phyloP scores from a whole-genome alignment of 768 basidiomycete genomes.

The Mycena venus region DNA sequence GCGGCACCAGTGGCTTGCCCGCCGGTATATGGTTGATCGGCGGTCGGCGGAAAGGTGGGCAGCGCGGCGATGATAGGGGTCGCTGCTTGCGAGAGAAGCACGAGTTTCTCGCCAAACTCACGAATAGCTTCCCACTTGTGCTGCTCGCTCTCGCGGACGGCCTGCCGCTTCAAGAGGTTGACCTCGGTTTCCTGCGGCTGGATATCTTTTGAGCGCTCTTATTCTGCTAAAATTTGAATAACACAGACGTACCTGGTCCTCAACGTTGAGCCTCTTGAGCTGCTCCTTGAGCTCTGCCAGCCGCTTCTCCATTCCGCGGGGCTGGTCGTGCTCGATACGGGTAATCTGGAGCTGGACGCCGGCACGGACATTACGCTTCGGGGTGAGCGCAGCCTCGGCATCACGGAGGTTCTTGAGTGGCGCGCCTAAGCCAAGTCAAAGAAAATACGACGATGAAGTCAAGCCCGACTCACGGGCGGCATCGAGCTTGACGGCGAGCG shows the following conservation, averaged over 20 bases:
- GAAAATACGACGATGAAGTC: too few species aligned
- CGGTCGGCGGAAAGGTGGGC: constrained; percentile 76
- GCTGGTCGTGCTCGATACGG: constrained; percentile 75
- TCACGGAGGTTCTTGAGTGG: constrained; percentile 81
- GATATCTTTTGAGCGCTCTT: too few species aligned
- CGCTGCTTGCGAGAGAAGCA: constrained; percentile 80
- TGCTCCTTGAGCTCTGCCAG: constrained; percentile 79
- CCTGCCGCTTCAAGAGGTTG: constrained; percentile 81
- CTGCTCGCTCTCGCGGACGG: constrained; percentile 79
- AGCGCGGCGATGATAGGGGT: constrained; percentile 71
- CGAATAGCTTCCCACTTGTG: constrained; percentile 85
- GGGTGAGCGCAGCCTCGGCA: constrained; percentile 69
- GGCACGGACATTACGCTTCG: constrained; percentile 73
- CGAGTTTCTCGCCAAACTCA: constrained; percentile 89
- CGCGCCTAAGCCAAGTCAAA: too few species aligned
- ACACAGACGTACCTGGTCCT: too few species aligned
- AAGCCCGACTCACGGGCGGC: too few species aligned
- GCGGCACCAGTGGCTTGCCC: constrained; percentile 73
- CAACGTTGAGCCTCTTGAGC: constrained; percentile 72
- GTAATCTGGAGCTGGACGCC: constrained; percentile 71
- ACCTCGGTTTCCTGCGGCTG: constrained; percentile 77
- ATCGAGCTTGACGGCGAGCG: constrained; percentile 74
- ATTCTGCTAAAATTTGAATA: too few species aligned
- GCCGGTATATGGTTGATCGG: constrained; percentile 69
- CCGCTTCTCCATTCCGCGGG: constrained; percentile 75